phyloP scores from a whole-genome alignment of 2,329 filamentous ascomycete species.

The Penicillium freii region DNA sequence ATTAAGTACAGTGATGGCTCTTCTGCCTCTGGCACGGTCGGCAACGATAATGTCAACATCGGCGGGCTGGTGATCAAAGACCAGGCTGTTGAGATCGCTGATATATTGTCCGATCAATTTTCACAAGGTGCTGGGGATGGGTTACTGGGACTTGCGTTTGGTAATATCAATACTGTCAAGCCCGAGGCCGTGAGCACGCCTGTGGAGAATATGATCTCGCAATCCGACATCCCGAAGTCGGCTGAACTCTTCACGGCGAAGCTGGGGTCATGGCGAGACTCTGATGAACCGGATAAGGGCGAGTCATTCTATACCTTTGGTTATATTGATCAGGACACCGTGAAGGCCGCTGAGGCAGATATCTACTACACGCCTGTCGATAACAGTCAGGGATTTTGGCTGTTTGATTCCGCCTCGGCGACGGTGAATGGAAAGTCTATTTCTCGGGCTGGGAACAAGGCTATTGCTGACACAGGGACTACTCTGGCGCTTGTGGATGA shows the following conservation, averaged over 20 bases:
- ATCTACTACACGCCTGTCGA: conserved; percentile 63
- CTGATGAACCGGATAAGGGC: conserved; percentile 43
- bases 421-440: conserved; percentile 58
- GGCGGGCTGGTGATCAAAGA: conserved; percentile 61
- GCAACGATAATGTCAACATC: conserved; percentile 60
- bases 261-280: conserved; percentile 57
- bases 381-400: conserved; percentile 66
- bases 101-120: conserved; percentile 59
- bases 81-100: conserved; percentile 66
- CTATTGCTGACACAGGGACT: conserved; percentile 71
- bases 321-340: conserved; percentile 63
- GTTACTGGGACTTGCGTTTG: conserved; percentile 65
- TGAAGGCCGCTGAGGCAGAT: conserved; percentile 53
- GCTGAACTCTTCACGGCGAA: conserved; percentile 64
- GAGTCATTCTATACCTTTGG: conserved; percentile 71
- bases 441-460: conserved; percentile 56
- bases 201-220: conserved; percentile 66
- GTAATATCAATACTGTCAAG: conserved; percentile 62
- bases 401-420: conserved; percentile 58
- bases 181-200: conserved; percentile 59
- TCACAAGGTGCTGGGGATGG: conserved; percentile 58
- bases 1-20: conserved; percentile 69
- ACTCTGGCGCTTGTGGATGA: conserved; percentile 66
- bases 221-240: conserved; percentile 53
- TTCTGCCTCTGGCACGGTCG: conserved; percentile 63